A percentile compares a stretch with the other conserved stretches of the same genome.
phyloP scores from a whole-genome alignment of 129 eudicot species.

The Saussurea involucrata region DNA sequence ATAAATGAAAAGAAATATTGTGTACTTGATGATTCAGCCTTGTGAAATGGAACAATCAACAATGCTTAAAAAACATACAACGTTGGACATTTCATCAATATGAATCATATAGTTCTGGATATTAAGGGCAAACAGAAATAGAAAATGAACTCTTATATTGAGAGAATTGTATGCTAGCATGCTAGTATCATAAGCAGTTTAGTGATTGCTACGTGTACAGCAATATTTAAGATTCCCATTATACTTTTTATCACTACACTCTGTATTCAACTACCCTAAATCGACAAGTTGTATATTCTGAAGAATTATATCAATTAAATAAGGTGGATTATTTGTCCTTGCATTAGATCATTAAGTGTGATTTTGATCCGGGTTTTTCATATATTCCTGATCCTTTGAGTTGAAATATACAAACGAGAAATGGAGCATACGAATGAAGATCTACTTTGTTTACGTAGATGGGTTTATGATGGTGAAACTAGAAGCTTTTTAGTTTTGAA shows the following conservation, averaged over 20 bases:
- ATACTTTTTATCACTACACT: neutral
- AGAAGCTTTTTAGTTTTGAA: neutral
- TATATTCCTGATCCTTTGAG: neutral
- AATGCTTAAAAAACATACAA: neutral
- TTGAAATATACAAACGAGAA: neutral
- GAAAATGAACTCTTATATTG: neutral
- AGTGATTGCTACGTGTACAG: constrained; percentile 5
- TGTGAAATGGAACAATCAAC: neutral
- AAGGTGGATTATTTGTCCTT: neutral
- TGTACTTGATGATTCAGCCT: neutral
- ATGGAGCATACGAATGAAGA: neutral
- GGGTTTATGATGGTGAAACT: neutral
- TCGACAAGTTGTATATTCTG: neutral
- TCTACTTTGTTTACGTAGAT: neutral
- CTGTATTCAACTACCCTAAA: neutral
- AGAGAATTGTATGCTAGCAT: constrained; percentile 1
- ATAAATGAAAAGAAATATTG: neutral
- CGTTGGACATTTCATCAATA: neutral
- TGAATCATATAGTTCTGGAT: neutral
- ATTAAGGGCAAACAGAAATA: constrained; percentile 1
- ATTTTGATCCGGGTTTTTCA: neutral
- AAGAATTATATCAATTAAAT: neutral
- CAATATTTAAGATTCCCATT: constrained; percentile 2
- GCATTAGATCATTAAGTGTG: neutral
- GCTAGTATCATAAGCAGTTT: constrained; percentile 3